Base-by-base conservation (phyloP, 768 basidiomycete species). In the Hydnum rufescens region DNA sequence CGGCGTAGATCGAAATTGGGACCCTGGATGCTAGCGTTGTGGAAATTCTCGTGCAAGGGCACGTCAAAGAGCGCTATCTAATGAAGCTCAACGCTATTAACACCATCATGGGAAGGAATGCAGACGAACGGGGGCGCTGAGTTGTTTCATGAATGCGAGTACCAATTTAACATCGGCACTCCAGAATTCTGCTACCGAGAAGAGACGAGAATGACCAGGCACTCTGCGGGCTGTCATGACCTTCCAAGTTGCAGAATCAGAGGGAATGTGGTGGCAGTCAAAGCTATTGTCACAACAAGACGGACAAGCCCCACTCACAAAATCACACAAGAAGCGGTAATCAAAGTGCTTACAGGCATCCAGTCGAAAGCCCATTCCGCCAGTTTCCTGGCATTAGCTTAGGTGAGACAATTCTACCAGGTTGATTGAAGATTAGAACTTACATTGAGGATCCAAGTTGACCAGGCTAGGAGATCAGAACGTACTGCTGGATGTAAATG, bases 311-410 rank as follows among this genome's bases (percentile, higher is more conserved):
- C n/a, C n/a, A 63, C 74, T 62, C 57, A 85, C 86, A 66, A 83
- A 87, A 32, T 73, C 68, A 2, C 74, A 60, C n/a, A 82, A 64
- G 58, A 86, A 87, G 23, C 67, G 65, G 53, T 72, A 68, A 63
- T 89, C 84, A 49, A 84, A 78, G 58, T 95, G 90, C 63, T 93
- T 95, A 57, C 90, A 82, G 18, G 89, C 90, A 61, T 93, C 90
- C 28, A 93, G 70, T 48, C 88, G 74, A 63, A 90, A 88, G 8
- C 89, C 90, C 23, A 62, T 60, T 2, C 65, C 67, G 2, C 68
- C 68, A 19, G 67, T 67, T 58, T 67, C 67, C 52, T 59, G 36
- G 43, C 25, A 13, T 8, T 8, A 57, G 32, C 23, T 29, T 30
- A 55, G 6, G 6, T 23, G 34, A 49, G 31, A 31, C 26, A 47